Conservation (phyloP, 2,329 filamentous ascomycete genomes). For the Xylariaceae sp. region DNA sequence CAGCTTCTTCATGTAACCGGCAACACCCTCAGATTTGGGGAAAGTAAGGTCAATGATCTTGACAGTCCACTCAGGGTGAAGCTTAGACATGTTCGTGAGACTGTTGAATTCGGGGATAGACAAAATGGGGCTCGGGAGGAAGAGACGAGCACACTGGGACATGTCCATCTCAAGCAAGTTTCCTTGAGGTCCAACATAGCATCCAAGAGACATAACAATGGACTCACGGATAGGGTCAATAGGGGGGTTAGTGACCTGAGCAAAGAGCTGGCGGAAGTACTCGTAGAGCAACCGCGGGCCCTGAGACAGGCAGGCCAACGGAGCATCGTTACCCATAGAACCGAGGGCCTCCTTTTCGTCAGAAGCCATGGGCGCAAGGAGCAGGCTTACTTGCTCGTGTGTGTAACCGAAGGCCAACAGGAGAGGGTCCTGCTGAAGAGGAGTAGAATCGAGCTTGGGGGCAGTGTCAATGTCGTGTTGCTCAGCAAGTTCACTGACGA, state of each 20-base stretch:
- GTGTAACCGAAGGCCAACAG: slow-evolving; percentile 89
- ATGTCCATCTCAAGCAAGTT: slow-evolving; percentile 92
- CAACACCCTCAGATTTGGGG: slow-evolving; percentile 73
- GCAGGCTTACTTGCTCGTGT: slow-evolving; percentile 86
- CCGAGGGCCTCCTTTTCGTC: slow-evolving; percentile 96
- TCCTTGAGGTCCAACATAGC: slow-evolving; percentile 92
- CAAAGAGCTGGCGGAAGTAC: slow-evolving; percentile 97
- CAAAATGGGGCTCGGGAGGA: slow-evolving; percentile 82
- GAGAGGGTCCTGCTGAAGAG: slow-evolving; percentile 77
- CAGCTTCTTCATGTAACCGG: slow-evolving; percentile 80
- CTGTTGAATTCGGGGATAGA: slow-evolving; percentile 89
- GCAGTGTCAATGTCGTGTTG: slow-evolving; percentile 56
- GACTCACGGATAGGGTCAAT: slow-evolving; percentile 97
- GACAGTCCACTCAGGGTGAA: slow-evolving; percentile 78
- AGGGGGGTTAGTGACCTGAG: slow-evolving; percentile 94
- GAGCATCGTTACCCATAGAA: slow-evolving; percentile 97
- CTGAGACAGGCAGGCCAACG: slow-evolving; percentile 83
- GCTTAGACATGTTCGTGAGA: slow-evolving; percentile 66
- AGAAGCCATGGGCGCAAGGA: slow-evolving; percentile 91
- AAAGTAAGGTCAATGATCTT: slow-evolving; percentile 91
- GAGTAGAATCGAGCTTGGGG: slow-evolving; percentile 60
- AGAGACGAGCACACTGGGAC: slow-evolving; percentile 78
- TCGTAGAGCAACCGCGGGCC: slow-evolving; percentile 86
- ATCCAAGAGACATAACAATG: slow-evolving; percentile 96
- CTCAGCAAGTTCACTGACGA: slow-evolving; percentile 59